A percentile compares a stretch with the other conserved stretches of the same genome.
Evolutionary conservation across 2,329 filamentous ascomycete genomes (phyloP).

Genomic region (Elsinoe ampelina): DNA sequence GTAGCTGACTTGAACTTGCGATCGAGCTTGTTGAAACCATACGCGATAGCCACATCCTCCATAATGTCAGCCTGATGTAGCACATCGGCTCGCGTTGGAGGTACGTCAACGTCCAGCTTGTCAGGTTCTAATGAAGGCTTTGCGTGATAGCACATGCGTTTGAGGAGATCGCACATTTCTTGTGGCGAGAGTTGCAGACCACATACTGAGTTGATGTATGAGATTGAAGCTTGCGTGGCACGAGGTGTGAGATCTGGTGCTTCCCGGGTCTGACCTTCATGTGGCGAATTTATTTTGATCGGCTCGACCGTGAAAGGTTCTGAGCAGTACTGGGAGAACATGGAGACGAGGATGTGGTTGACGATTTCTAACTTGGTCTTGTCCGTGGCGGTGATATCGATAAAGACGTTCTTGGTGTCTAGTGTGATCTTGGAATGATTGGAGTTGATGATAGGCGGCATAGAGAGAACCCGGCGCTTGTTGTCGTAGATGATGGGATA

Average conservation of each 20-base stretch:
- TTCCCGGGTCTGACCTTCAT: slow-evolving; percentile 75
- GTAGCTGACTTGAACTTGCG: slow-evolving; percentile 78
- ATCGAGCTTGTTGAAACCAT: slow-evolving; percentile 94
- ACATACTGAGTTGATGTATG: slow-evolving; percentile 89
- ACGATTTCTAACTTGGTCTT: slow-evolving; percentile 95
- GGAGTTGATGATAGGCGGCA: slow-evolving; percentile 96
- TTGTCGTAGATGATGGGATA: slow-evolving; percentile 95
- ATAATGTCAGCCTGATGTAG: slow-evolving; percentile 97
- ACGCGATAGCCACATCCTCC: slow-evolving; percentile 94
- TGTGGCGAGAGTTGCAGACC: slow-evolving; percentile 67
- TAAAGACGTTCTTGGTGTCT: slow-evolving; percentile 86
- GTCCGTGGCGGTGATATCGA: slow-evolving; percentile 94
- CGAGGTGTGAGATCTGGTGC: slow-evolving; percentile 74
- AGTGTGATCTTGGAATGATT: slow-evolving; percentile 93
- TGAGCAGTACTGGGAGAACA: slow-evolving; percentile 88
- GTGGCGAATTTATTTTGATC: slow-evolving; percentile 80
- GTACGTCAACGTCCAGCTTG: slow-evolving; percentile 66
- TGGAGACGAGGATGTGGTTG: slow-evolving; percentile 87
- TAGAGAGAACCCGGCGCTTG: slow-evolving; percentile 75
- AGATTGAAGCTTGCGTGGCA: slow-evolving; percentile 69
- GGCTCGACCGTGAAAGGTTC: slow-evolving; percentile 91
- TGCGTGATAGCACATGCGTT: slow-evolving; percentile 82
- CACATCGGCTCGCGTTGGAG: slow-evolving; percentile 84
- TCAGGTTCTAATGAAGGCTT: slow-evolving; percentile 60
- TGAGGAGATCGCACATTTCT: slow-evolving; percentile 68